Evolutionary conservation across 2,329 filamentous ascomycete genomes (phyloP).

Genomic region (Fusarium sp.): DNA sequence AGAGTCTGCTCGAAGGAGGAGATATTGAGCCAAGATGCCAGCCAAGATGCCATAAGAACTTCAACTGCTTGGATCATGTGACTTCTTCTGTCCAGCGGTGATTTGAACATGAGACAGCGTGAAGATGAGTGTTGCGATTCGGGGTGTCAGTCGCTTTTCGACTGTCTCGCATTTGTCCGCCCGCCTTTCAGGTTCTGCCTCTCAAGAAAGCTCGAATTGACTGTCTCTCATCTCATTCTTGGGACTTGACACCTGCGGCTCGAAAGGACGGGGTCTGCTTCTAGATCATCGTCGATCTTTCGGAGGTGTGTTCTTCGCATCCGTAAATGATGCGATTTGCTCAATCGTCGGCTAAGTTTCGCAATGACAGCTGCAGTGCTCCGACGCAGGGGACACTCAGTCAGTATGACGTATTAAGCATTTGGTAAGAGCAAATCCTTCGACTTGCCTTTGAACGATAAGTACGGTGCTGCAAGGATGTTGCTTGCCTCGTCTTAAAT

Average conservation of each 20-base stretch:
- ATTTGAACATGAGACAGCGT: background rate
- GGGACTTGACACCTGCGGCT: background rate
- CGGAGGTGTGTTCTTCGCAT: background rate
- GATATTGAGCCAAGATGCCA: background rate
- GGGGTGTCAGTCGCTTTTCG: background rate
- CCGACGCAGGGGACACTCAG: background rate
- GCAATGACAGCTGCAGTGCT: background rate
- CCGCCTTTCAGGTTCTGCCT: too few relatives aligned
- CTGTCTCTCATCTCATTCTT: background rate
- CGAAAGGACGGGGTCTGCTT: background rate
- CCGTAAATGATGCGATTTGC: background rate
- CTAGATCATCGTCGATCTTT: background rate
- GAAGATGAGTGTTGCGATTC: background rate
- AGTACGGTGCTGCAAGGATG: background rate
- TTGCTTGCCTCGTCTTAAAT: background rate
- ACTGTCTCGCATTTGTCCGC: background rate
- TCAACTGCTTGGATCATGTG: background rate
- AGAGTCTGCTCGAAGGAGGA: background rate
- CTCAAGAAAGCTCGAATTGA: too few relatives aligned
- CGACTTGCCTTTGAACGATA: rapidly evolving
- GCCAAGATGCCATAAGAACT: background rate
- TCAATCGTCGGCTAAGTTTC: background rate
- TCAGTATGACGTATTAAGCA: background rate
- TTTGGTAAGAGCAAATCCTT: background rate
- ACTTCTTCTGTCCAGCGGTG: background rate